These are phyloP conservation scores for Trichoderma cornu-damae DNA, from an alignment of 2,329 filamentous ascomycete species.

Conservation along the genomic window DNA sequence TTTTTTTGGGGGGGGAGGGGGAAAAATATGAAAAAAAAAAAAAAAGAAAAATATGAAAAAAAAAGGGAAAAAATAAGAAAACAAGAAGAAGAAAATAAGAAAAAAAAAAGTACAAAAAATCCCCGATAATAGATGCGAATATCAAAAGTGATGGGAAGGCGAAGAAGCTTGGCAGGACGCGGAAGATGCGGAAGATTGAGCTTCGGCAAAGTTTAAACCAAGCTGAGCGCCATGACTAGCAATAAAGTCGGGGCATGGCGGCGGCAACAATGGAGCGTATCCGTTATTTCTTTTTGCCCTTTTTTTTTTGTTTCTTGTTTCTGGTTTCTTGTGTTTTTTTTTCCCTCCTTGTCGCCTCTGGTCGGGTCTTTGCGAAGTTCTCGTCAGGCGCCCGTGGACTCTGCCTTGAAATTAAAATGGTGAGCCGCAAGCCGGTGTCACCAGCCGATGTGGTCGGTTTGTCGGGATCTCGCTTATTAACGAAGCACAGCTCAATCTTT, in stretches of 20 bases:
- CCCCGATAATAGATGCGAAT: background rate
- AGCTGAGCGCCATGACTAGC: constrained; percentile 21
- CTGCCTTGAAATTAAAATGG: constrained; percentile 4
- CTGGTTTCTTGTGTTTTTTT: background rate
- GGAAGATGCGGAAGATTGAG: constrained; percentile 13
- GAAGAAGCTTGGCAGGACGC: constrained; percentile 2
- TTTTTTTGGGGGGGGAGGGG: background rate
- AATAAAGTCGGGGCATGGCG: constrained; percentile 20
- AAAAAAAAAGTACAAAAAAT: too few species aligned
- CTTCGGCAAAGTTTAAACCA: constrained; percentile 17
- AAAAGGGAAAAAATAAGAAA: too few species aligned
- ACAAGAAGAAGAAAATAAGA: background rate
- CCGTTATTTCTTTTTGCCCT: constrained; percentile 15
- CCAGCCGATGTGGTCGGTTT: background rate
- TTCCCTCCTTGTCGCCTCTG: background rate
- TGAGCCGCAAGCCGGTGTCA: constrained; percentile 17
- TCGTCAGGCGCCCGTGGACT: background rate
- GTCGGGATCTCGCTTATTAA: background rate
- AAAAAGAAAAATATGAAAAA: background rate
- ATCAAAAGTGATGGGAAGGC: background rate
- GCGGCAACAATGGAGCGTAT: constrained; percentile 21
- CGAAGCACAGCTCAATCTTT: background rate
- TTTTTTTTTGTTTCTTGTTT: background rate
- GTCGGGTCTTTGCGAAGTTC: background rate
- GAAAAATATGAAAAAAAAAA: too few species aligned